Base-by-base conservation (phyloP, 1,284 basidiomycete species). In the Phaffia rhodozyma region DNA sequence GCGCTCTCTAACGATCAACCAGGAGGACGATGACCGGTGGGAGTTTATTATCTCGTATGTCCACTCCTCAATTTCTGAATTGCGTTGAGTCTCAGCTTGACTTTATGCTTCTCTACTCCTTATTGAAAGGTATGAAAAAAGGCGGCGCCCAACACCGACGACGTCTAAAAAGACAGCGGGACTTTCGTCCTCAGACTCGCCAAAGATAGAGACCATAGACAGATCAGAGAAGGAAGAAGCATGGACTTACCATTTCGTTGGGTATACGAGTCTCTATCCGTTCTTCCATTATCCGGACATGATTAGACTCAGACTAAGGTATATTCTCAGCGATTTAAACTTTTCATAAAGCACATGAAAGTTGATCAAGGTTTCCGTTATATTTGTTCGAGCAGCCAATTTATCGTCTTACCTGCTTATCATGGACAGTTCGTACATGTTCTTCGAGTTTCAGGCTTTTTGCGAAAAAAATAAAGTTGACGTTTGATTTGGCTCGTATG, bases 211-310 rank as follows among this genome's bases (percentile, higher is more conserved):
- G 58, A 62, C 16, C 13, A 20, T 58, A 70, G 69, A 38, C 58
- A 6, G 30, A 52, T 18, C 62, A 67, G 78, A 74, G 67, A 76
- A 76, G 58, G 71, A 76, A 20, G 77, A 80, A 18, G 75, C 79
- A 13, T 73, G 76, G 55, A 84, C 85, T 5, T 93, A 93, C 75
- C 92, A 96, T 75, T 96, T 96, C 71, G 81, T 86, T 56, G 92
- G 92, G 9, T 97, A 93, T 75, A 87, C 89, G 6, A 89, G 91
- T 0, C 79, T 96, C 55, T 96, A 92, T 73, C 88, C 88, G 16
- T 97, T 96, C 76, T 94, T 91, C 78, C 88, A 86, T 75, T 96
- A 86, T 77, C 92, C 92, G 2, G 90, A 93, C 71, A 86, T 81
- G 70, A 83, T 89, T 55, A 83, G 92, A 32, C 73, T 96, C 70